A percentile compares a stretch with the other conserved stretches of the same genome.
These are phyloP conservation scores for Aureobasidium sp. DNA, from an alignment of 2,329 filamentous ascomycete species.

Conservation along the genomic window DNA sequence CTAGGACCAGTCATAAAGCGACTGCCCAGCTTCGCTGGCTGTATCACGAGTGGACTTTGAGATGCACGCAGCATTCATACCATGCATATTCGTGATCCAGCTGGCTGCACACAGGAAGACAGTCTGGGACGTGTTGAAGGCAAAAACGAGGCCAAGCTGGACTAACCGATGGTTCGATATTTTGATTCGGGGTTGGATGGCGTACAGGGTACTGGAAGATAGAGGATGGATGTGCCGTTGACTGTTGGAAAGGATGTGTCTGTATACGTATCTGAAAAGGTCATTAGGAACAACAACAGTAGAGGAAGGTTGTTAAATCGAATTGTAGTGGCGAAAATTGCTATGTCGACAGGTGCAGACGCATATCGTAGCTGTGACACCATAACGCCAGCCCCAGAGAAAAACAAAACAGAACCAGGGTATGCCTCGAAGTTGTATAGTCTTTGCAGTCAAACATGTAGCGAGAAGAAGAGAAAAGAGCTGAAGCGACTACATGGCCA, in stretches of 20 bases:
- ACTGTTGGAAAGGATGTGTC: neutral
- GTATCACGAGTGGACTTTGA: neutral
- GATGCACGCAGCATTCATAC: neutral
- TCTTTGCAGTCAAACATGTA: constrained; percentile 9
- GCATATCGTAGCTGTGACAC: neutral
- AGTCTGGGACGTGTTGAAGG: too few species aligned
- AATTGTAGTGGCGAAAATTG: constrained; percentile 1
- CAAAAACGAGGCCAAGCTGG: too few species aligned
- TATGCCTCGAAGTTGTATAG: constrained; percentile 9
- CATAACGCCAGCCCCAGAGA: neutral
- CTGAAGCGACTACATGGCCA: constrained; percentile 65
- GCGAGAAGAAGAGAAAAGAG: neutral
- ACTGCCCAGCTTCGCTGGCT: neutral
- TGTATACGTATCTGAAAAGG: neutral
- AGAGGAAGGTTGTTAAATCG: neutral
- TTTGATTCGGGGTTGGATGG: too few species aligned
- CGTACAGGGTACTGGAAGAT: too few species aligned
- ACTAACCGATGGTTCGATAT: neutral
- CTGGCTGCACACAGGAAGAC: neutral
- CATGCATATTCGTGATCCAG: neutral
- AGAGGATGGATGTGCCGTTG: too few species aligned
- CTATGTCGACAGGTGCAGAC: constrained; percentile 1
- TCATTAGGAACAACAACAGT: neutral
- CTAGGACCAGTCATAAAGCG: neutral
- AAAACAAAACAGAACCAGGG: constrained; percentile 9